These are phyloP conservation scores for Debaryomyces psychrophilus DNA, from an alignment of 1,139 yeast species.

Conservation along the genomic window DNA sequence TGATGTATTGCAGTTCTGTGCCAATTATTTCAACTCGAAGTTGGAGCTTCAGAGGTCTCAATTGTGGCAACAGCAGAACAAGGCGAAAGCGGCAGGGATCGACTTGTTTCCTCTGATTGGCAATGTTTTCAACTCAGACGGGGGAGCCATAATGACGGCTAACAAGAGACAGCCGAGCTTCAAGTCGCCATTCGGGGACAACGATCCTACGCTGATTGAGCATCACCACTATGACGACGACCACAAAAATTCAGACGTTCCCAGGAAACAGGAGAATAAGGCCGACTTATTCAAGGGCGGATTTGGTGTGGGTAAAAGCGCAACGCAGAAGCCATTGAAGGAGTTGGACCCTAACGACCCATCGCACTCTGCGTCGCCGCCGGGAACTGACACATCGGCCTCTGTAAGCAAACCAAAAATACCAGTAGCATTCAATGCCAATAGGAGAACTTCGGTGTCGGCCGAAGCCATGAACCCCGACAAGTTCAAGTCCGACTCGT, in stretches of 20 bases:
- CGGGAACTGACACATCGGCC: constrained; percentile 16
- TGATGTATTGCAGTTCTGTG: constrained; percentile 75
- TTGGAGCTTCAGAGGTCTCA: constrained; percentile 62
- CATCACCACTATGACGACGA: constrained; percentile 17
- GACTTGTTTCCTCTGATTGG: constrained; percentile 50
- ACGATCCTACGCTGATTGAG: constrained; percentile 61
- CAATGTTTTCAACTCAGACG: constrained; percentile 30
- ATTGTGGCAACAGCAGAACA: constrained; percentile 54
- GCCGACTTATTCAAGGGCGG: constrained; percentile 48
- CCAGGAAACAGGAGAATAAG: constrained; percentile 16
- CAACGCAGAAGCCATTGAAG: constrained; percentile 24
- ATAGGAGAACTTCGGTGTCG: constrained; percentile 84
- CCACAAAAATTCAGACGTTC: constrained; percentile 10
- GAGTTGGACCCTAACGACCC: constrained; percentile 38
- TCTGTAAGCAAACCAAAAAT: constrained; percentile 25
- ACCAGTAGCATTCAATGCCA: constrained; percentile 69
- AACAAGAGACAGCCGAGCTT: constrained; percentile 52
- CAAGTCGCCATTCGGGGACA: constrained; percentile 65
- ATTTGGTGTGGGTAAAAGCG: constrained; percentile 41
- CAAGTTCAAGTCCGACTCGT: constrained; percentile 57
- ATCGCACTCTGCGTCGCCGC: constrained; percentile 12
- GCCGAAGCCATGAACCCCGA: constrained; percentile 75
- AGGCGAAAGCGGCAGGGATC: constrained; percentile 57
- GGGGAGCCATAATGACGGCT: constrained; percentile 20
- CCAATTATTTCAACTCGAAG: constrained; percentile 65